Evolutionary conservation across 1,284 basidiomycete genomes (phyloP).

Genomic region (Malassezia caprae): DNA sequence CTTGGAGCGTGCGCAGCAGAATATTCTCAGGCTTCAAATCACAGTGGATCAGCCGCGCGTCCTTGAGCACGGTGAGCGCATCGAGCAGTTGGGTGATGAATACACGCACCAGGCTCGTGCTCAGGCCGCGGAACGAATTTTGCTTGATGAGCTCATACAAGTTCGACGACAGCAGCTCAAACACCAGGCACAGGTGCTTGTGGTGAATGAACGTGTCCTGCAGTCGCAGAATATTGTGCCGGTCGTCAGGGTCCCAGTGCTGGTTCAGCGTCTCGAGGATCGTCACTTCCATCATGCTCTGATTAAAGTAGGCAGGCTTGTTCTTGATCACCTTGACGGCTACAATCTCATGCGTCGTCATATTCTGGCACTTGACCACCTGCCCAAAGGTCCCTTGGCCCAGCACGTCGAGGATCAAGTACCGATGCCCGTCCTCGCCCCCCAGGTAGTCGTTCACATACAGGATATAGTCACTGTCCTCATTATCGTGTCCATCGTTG

Average conservation of each 20-base stretch:
- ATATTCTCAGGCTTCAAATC: constrained; percentile 67
- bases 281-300: constrained; percentile 99
- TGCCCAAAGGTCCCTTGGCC: constrained; percentile 98
- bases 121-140: constrained; percentile 95
- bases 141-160: constrained; percentile 99
- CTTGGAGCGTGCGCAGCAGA: constrained; percentile 63
- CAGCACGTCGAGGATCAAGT: constrained; percentile 91
- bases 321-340: constrained; percentile 99
- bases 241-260: constrained; percentile 65
- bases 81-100: constrained; percentile 93
- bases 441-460: constrained; percentile 48
- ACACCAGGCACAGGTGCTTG: constrained; percentile 90
- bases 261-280: constrained; percentile 70
- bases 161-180: constrained; percentile 92
- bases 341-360: constrained; percentile 95
- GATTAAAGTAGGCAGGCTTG: constrained; percentile 97
- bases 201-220: constrained; percentile 94
- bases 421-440: constrained; percentile 56
- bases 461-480: constrained; percentile 47
- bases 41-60: constrained; percentile 90
- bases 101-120: constrained; percentile 91
- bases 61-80: constrained; percentile 80
- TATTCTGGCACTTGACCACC: constrained; percentile 98
- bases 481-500: constrained; percentile 47
- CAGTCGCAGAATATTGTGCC: constrained; percentile 90